A percentile compares a stretch with the other conserved stretches of the same genome.
These are phyloP conservation scores for Solanum bulbocastanum DNA, from an alignment of 257 asterid species.

Conservation along the genomic window DNA sequence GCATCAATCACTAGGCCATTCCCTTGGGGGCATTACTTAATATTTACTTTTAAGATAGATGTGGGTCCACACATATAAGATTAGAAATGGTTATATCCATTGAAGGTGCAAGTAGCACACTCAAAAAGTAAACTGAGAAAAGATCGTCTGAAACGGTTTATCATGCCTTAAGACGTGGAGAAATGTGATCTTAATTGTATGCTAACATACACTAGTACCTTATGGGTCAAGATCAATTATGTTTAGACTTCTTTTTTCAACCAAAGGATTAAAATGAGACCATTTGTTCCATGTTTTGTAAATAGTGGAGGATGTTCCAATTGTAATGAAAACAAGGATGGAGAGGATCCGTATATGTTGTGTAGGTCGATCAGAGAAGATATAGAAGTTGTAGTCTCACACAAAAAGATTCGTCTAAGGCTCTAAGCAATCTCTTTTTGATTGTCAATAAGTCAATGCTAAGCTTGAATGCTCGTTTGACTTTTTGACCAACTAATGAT, in stretches of 20 bases:
- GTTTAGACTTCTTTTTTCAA: neutral
- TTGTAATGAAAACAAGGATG: neutral
- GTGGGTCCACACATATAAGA: neutral
- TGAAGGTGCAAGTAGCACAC: neutral
- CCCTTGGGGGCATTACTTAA: neutral
- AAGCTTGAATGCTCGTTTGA: neutral
- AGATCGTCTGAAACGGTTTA: neutral
- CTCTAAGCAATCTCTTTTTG: neutral
- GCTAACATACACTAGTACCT: neutral
- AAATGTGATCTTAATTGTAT: neutral
- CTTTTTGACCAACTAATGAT: neutral
- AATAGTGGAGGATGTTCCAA: neutral
- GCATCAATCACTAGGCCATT: neutral
- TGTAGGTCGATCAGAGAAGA: neutral
- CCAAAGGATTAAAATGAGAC: neutral
- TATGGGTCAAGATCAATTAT: neutral
- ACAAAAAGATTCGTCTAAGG: neutral
- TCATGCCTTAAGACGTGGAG: neutral
- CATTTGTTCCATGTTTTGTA: neutral
- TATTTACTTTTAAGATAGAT: neutral
- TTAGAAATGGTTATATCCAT: neutral
- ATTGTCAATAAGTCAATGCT: neutral
- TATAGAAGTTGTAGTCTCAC: neutral
- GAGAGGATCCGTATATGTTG: neutral
- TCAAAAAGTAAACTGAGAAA: neutral